Base-by-base conservation (phyloP, 2,329 filamentous ascomycete species). In the Leptographium wingfieldii region DNA sequence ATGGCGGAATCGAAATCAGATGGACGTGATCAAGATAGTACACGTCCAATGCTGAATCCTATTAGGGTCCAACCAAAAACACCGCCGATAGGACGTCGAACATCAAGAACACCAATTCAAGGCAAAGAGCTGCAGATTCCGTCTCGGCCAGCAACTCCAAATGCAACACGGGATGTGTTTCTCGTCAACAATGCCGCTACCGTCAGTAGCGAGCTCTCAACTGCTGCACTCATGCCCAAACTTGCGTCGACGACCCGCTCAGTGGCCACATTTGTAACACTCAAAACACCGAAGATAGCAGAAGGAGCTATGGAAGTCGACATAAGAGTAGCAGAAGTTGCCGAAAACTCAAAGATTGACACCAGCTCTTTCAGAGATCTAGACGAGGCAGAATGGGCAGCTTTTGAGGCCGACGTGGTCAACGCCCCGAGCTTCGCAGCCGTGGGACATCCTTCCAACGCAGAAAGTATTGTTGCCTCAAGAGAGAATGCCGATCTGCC, bases 311-410 rank as follows among this genome's bases (percentile, higher is more conserved):
- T 11, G 5, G 27, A 52, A 14, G 25, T 35, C 33, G 33, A 35
- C 7, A 9, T 9, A 7, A 35, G 33, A 10, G 10, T 35, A 2
- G 9, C 33, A 9, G 33, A 35, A 35, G 9, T 35, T 35, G 33
- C 10, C 9, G 9, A 35, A 43, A 60, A 19, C 14, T 22, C 19
- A 3, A n/a, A 46, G 16, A n/a, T 5, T 46, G 43, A 38, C 52
- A 63, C 5, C 3, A 12, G 14, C 16, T 29, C 49, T 4, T 29
- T 22, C 58, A 66, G 51, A 46, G 61, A 64, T 19, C 10, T 89
- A 10, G 84, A 92, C 69, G 89, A 95, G 68, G 83, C 86, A 59
- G 88, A 94, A 72, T 94, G 88, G 88, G 87, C 88, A 2, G 88
- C 89, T 10, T 95, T 95, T 69, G 87, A 96, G 69, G 87, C 88